A percentile compares a stretch with the other conserved stretches of the same genome.
These are phyloP conservation scores for Starmerella etchellsii DNA, from an alignment of 805 yeast genomes.

Conservation along the genomic window DNA sequence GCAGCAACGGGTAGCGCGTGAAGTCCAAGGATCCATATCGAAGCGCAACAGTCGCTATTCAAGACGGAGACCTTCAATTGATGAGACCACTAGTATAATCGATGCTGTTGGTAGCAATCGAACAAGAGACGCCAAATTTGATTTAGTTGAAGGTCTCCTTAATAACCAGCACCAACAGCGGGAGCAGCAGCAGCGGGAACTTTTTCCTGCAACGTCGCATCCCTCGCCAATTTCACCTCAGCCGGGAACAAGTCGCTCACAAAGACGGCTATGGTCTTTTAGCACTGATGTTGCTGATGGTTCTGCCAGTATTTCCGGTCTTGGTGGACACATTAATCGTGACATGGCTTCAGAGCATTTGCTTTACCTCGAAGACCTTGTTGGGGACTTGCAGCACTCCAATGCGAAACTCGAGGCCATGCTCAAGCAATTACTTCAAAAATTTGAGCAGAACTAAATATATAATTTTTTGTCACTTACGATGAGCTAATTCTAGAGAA, in stretches of 20 bases:
- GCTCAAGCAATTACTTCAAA: conserved; percentile 7
- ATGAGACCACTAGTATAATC: not conserved
- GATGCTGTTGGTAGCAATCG: conserved; percentile 6
- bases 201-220: not conserved
- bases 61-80: not conserved
- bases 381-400: conserved; percentile 12
- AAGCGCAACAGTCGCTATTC: not conserved
- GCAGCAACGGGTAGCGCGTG: conserved; percentile 14
- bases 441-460: too few species aligned
- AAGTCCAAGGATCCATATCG: conserved; percentile 10
- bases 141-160: conserved; percentile 13
- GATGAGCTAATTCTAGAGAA: too few species aligned
- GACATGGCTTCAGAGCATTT: too few species aligned
- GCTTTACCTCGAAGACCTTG: too few species aligned
- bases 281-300: conserved; percentile 7
- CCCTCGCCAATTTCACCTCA: not conserved
- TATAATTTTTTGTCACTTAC: too few species aligned
- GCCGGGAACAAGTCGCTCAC: not conserved
- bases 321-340: conserved; percentile 4
- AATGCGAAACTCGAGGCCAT: conserved; percentile 13
- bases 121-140: conserved; percentile 11
- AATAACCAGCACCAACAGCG: not conserved
- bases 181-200: not conserved
- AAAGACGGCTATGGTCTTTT: conserved; percentile 8
- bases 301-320: conserved; percentile 1